Evolutionary conservation across 306 rosid species (phyloP), one percentile per base, ranked within the genome.

Genomic region (Mimosa bimucronata): DNA sequence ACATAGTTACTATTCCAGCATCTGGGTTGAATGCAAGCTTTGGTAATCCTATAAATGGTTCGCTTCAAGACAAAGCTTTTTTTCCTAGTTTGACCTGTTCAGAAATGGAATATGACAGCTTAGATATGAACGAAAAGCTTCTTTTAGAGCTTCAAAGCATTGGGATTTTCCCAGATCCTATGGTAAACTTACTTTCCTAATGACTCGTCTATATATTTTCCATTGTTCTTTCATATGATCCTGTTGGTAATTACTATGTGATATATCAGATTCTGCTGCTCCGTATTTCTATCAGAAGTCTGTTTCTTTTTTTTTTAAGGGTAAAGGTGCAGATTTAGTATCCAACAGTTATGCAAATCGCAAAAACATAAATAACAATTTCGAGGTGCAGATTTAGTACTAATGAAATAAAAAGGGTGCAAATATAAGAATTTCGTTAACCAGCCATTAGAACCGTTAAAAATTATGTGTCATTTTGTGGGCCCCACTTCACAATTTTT

Each of bases 81-180:
- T 77, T 87, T 81, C 70, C 94, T 77, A 82, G 84, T 73, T 76
- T 77, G 76, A 42, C 84, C 74, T 86, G 90, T 81, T 86, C 98
- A 69, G 99, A 95, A 80, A 83, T 83, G 65, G 95, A 89, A 72
- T 94, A 91, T 80, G 92, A 85, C 77, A 83, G 78, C 85, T 82
- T 90, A 88, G 82, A 83, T 70, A 72, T 96, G 74, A 89, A 93
- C 85, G 97, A 93, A 72, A 96, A 86, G 84, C 88, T 96, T 86
- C 91, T 96, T 46, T 83, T 93, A 91, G 99, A 96, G 89, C 88
- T 96, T 86, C 97, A 86, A 76, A 93, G 98, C 75, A 84, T 96
- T 79, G 99, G 94, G 82, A 84, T 96, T 77, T 87, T 85, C 81
- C 97, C 91, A 26, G 94, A 89, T 31, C 84, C 88, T 18, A 88